A percentile compares a stretch with the other conserved stretches of the same genome.
Evolutionary conservation across 1,284 basidiomycete genomes (phyloP).

Genomic region (Pseudomicrostroma phylloplanum): DNA sequence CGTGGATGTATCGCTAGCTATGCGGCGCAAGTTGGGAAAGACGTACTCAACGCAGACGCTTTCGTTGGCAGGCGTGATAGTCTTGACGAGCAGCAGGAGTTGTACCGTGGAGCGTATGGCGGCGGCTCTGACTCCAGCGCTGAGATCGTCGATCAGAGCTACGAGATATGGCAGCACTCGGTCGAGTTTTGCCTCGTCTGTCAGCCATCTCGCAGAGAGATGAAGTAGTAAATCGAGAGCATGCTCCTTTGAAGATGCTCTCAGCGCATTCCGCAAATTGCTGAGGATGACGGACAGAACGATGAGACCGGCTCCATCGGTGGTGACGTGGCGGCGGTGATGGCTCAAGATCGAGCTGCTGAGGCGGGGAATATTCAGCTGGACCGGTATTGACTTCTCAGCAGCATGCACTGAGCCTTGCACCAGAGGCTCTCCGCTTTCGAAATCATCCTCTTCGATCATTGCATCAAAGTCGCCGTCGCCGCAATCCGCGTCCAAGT

Average conservation of each 20-base stretch:
- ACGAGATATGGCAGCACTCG: constrained; percentile 87
- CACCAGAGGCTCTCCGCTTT: constrained; percentile 4
- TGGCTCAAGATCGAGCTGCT: constrained; percentile 15
- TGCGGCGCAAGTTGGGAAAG: constrained; percentile 76
- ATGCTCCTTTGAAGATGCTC: constrained; percentile 78
- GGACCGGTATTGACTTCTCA: constrained; percentile 25
- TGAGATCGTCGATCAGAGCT: constrained; percentile 78
- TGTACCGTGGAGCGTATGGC: constrained; percentile 76
- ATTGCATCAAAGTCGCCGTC: neutral
- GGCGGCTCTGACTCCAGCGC: constrained; percentile 69
- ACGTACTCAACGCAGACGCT: constrained; percentile 87
- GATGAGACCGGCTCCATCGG: constrained; percentile 73
- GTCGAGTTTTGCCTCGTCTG: constrained; percentile 92
- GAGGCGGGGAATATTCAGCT: constrained; percentile 38
- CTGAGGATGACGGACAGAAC: constrained; percentile 78
- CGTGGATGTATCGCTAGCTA: constrained; percentile 74
- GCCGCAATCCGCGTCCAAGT: constrained; percentile 18
- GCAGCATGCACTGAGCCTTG: constrained; percentile 10
- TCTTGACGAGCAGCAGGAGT: constrained; percentile 72
- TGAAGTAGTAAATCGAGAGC: constrained; percentile 83
- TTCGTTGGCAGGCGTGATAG: constrained; percentile 82
- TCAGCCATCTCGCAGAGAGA: constrained; percentile 66
- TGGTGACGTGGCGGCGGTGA: constrained; percentile 7
- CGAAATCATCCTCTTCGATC: neutral
- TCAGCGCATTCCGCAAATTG: constrained; percentile 78